Evolutionary conservation across 441 rosid genomes (phyloP), one percentile per base, ranked within the genome.

Genomic region (Daphne laureola): DNA sequence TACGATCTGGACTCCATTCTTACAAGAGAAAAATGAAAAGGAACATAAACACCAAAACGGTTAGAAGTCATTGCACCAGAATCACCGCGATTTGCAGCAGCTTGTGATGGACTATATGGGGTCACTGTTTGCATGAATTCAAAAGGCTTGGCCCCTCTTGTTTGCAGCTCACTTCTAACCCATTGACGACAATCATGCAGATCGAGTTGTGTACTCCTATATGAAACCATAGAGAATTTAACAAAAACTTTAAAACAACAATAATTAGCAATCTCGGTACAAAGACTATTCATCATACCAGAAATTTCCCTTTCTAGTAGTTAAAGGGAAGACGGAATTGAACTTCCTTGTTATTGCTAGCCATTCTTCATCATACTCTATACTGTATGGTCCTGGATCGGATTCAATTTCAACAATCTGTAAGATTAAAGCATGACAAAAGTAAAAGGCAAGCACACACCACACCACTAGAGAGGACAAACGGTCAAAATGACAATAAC

Each of bases 281-380:
- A 64, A 43, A 36, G 8, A 31, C 38, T 7, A 4, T 9, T 31
- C 38, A 6, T 9, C 66, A 36, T 54, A 89, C 96, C 87, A 54
- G 55, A 89, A 80, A 50, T 81, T 72, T 62, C 79, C 73, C 53
- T 43, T 53, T 44, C 54, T 70, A 14, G 17, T 14, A 5, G 88
- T 81, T 66, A 81, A 64, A 31, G 98, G 98, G 62, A 92, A 70
- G 52, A 71, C 54, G 65, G 80, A 65, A 65, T 89, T 81, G 74
- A 79, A 80, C 62, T 73, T 73, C 63, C 68, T 63, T 18, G 93
- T 92, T 54, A 84, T 73, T 31, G 89, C 86, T 25, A 84, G 73
- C 95, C 96, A 92, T 67, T 92, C 97, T 74, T 86, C 95, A 42
- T 89, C 98, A 53, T 84, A 89, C 47, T 77, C 70, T 70, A 92